A percentile compares a stretch with the other conserved stretches of the same genome.
phyloP scores from a whole-genome alignment of 176 grass and related monocot genomes.

The Raddia distichophylla region DNA sequence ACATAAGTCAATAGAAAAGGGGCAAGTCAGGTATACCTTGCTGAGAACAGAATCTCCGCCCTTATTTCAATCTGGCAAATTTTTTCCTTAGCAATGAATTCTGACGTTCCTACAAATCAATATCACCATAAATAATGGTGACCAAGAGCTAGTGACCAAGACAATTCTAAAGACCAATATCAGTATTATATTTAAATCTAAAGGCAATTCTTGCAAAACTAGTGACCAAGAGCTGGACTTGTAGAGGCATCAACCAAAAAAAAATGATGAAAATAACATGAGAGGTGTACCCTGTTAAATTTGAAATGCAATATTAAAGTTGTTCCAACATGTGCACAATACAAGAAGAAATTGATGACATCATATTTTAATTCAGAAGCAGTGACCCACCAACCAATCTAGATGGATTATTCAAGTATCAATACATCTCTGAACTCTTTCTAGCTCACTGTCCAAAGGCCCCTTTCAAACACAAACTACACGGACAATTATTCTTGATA shows the following conservation, averaged over 20 bases:
- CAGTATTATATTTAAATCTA: slow-evolving; percentile 14
- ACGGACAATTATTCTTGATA: background rate
- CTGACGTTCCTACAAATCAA: slow-evolving; percentile 27
- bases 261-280: slow-evolving; percentile 3
- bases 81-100: slow-evolving; percentile 25
- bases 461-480: slow-evolving; percentile 5
- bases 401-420: background rate
- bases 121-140: slow-evolving; percentile 17
- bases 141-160: too few relatives aligned
- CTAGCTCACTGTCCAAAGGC: background rate
- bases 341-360: background rate
- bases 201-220: background rate
- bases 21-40: slow-evolving; percentile 14
- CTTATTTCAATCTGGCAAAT: slow-evolving; percentile 35
- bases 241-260: background rate
- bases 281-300: slow-evolving; percentile 4
- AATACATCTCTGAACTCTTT: background rate
- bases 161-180: too few relatives aligned
- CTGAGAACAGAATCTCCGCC: background rate
- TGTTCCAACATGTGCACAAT: background rate
- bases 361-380: background rate
- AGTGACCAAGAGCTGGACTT: background rate
- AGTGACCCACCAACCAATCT: background rate
- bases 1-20: background rate
- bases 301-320: background rate